Percentiles rank a stretch among this genome's conserved stretches.
Evolutionary conservation across 163 green algal species (phyloP).

Genomic region (Coccomyxa subellipsoidea): DNA sequence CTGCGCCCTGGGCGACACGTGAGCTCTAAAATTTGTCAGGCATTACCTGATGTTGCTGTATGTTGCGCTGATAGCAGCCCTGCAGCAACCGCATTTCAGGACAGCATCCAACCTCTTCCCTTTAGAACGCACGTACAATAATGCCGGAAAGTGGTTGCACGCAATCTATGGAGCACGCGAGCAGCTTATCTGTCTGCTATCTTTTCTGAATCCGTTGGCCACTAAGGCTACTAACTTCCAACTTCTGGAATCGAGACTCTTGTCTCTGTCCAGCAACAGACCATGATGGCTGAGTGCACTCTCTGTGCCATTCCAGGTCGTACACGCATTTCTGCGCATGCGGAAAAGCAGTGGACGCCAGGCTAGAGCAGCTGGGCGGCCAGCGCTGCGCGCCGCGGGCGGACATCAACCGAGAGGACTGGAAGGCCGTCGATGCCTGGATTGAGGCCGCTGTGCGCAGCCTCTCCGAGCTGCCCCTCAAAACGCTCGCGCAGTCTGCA

Average conservation of each 20-base stretch:
- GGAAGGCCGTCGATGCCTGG: constrained; percentile 71
- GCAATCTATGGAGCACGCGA: no score
- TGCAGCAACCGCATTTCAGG: no score
- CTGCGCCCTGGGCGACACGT: constrained; percentile 83
- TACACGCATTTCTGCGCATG: constrained; percentile 88
- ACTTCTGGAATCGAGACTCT: no score
- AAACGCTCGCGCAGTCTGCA: constrained; percentile 19
- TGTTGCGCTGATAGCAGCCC: no score
- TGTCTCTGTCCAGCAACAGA: no score
- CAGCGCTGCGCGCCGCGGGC: constrained; percentile 35
- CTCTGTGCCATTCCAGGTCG: constrained; percentile 38
- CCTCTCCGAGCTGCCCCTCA: constrained; percentile 50
- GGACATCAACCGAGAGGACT: constrained; percentile 88
- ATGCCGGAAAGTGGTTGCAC: no score
- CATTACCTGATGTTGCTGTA: not conserved
- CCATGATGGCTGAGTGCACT: no score
- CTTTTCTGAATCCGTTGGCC: no score
- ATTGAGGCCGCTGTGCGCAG: constrained; percentile 43
- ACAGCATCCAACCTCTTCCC: no score
- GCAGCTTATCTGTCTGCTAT: no score
- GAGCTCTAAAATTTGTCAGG: constrained; percentile 1
- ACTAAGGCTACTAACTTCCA: no score
- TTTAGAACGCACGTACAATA: no score
- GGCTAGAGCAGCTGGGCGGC: constrained; percentile 56
- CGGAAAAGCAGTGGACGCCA: constrained; percentile 71